Base-by-base conservation (phyloP, 2,329 filamentous ascomycete genomes). In the Coleophoma cylindrospora region DNA sequence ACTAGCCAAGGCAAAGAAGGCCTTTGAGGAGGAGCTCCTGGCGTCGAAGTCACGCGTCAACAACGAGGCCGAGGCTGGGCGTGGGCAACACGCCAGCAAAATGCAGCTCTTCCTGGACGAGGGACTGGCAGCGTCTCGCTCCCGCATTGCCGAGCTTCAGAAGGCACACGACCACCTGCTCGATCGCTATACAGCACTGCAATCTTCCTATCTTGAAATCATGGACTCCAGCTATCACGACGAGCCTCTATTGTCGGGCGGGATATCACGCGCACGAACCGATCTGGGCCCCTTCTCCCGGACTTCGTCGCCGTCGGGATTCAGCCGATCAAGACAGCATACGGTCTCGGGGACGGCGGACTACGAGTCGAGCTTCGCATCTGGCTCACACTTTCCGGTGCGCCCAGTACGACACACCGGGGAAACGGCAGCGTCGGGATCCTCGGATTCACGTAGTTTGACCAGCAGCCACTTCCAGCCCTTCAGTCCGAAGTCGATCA, bases 111-210 rank as follows among this genome's bases (percentile, higher is more conserved):
- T 44, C 32, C 27, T 44, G 12, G 74, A 77, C 52, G 71, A 68
- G 1, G 73, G 73, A 13, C 64, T 77, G 15, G 69, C 71, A 40
- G 70, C 73, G 34, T 70, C 66, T 47, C 70, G 74, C 40, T 65
- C 70, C 3, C 76, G 74, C 47, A 64, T 79, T 32, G 62, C 68
- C 3, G 71, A 74, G 38, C 60, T 80, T 34, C 75, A 78, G 56
- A 78, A 75, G 57, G 71, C 74, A 3, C 73, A 81, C 56, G 71
- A 71, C 22, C 69, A 71, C 32, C 64, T 82, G 5, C 64, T 77
- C 9, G 69, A 74, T 41, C 70, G 73, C 43, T 74, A 75, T 55
- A 76, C 73, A 1, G 74, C 77, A 34, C 66, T 81, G 2, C 69
- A 76, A 47, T 67, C 74, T 57, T 68, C 69, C 40, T 70, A 63